Evolutionary conservation across 2,329 filamentous ascomycete species (phyloP), one percentile per base, ranked within the genome.

Genomic region (Xylaria sp.): DNA sequence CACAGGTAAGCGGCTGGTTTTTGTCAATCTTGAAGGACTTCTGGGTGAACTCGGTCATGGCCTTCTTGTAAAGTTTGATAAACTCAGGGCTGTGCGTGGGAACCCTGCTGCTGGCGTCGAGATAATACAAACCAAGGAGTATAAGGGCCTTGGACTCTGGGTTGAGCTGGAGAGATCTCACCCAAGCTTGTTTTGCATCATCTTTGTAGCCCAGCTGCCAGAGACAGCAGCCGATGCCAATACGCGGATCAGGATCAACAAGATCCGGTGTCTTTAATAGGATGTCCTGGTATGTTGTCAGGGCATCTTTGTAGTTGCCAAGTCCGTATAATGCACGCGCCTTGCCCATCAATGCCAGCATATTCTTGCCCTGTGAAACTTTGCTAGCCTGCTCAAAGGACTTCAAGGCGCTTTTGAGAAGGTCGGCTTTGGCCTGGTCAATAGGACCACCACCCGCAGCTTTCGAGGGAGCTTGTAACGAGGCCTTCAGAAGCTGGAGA

Each of bases 161-260:
- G 75, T 86, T 89, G 77, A 98, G 86, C 77, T 97, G 93, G 32
- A 98, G 82, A 12, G 92, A 90, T 71, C 96, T 87, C 77, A 97
- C 92, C 96, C 96, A 99, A 12, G 96, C 95, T 56, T 85, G 84
- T 77, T 93, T 95, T 7, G 97, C 96, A 75, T 97, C 93, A 39
- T 97, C 93, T 79, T 97, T 98, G 84, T 93, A 94, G 11, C 94
- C 94, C 32, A 99, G 85, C 79, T 97, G 93, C 96, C 97, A 99
- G 79, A 98, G 91, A 83, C 96, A 99, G 80, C 93, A 96, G 54
- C 96, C 96, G 76, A 99, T 95, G 64, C 96, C 96, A 74, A 99
- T 95, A 74, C 97, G 89, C 73, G 96, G 97, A 79, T 99, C 96
- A 0, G 96, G 96, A 76, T 99, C 96, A 50, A 92, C 89, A 76